Evolutionary conservation across 768 basidiomycete species (phyloP), one percentile per base, ranked within the genome.

Genomic region (Amanita pallidorosea): DNA sequence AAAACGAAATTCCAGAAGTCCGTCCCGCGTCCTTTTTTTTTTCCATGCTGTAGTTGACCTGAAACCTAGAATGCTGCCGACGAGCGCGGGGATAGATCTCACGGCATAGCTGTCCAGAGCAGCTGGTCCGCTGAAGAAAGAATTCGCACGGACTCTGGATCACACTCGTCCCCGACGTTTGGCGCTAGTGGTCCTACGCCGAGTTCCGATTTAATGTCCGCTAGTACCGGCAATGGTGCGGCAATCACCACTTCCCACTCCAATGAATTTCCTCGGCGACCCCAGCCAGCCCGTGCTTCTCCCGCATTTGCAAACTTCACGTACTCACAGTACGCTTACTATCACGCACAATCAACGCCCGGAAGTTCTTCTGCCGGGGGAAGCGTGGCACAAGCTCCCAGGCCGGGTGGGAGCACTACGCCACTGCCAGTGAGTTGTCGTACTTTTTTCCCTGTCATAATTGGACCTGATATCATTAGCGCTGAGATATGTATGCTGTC

Each of bases 251-350:
- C 12, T 13, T 13, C 33, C 5, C 33, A 33, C 13, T 5, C 33
- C 13, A 33, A 33, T 12, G 33, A 33, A 13, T 33, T 33, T 33
- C 5, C 18, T 6, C 36, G 11, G 33, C 13, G 18, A 13, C 11
- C 35, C 23, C 23, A 7, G n/a, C 2, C 49, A 34, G 11, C 29
- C 40, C 50, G 50, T 7, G 42, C 9, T 5, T 45, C 50, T n/a
- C 23, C 49, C 15, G 49, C 42, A 2, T 51, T 36, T 35, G 6
- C 49, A 3, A 41, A 23, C 7, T 51, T 33, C 36, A 7, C 33
- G 5, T 45, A 51, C 37, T 27, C 50, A 7, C 50, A 51, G 22
- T 51, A 50, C 12, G 11, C 49, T 5, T 49, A 44, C n/a, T 44
- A 40, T 31, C 41, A 41, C 18, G 33, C 41, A 8, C 49, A 51